These are phyloP conservation scores for Vaccinium macrocarpon DNA, from an alignment of 148 eudicot species.

Conservation along the genomic window DNA sequence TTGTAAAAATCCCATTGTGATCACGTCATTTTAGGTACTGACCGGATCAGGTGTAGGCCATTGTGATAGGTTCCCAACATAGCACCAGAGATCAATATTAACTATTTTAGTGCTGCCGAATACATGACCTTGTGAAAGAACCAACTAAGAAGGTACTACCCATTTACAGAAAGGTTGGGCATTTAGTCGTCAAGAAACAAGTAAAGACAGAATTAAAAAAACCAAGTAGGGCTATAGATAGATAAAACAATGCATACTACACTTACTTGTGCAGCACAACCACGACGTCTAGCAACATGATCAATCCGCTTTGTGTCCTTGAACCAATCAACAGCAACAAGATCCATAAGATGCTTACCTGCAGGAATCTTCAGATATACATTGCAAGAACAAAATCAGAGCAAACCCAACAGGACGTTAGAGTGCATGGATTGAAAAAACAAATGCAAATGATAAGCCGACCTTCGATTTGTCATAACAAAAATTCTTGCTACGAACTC, in stretches of 20 bases:
- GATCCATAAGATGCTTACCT: constrained; percentile 90
- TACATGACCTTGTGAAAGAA: background rate
- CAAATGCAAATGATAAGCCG: background rate
- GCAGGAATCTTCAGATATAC: constrained; percentile 51
- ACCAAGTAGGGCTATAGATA: background rate
- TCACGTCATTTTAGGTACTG: background rate
- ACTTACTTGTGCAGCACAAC: constrained; percentile 92
- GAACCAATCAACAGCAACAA: constrained; percentile 97
- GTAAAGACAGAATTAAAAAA: background rate
- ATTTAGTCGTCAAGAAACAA: background rate
- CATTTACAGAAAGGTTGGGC: background rate
- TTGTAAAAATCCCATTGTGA: background rate
- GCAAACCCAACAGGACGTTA: constrained; percentile 11
- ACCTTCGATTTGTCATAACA: constrained; percentile 82
- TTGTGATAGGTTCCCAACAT: background rate
- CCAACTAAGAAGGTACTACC: background rate
- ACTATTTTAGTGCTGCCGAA: background rate
- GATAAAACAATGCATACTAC: background rate
- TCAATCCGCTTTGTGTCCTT: constrained; percentile 91
- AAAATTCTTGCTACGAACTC: constrained; percentile 81
- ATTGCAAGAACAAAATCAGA: constrained; percentile 20
- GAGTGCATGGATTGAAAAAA: constrained; percentile 5
- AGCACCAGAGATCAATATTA: background rate
- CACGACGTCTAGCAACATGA: constrained; percentile 88
- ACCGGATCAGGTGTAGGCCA: background rate